Percentiles rank a stretch among this genome's conserved stretches.
phyloP scores from a whole-genome alignment of 345 rosid genomes.

The Lepidium sativum region DNA sequence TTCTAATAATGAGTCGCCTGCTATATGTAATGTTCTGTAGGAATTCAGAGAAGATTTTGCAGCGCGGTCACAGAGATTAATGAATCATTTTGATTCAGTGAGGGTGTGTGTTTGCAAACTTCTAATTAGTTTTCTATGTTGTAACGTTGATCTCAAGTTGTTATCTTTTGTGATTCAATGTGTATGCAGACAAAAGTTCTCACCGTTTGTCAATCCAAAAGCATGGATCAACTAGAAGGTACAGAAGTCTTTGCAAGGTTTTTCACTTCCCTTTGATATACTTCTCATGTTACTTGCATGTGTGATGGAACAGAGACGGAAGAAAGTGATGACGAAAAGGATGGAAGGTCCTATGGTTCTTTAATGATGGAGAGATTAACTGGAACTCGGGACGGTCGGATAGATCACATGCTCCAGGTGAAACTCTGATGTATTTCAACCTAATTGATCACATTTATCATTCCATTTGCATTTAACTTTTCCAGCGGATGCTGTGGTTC shows the following conservation, averaged over 20 bases:
- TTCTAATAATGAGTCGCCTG: neutral
- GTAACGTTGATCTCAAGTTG: neutral
- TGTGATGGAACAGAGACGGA: slow-evolving; percentile 35
- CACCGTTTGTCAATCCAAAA: slow-evolving; percentile 69
- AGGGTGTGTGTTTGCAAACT: slow-evolving; percentile 37
- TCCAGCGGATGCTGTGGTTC: neutral
- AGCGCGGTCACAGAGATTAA: slow-evolving; percentile 62
- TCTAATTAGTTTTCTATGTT: neutral
- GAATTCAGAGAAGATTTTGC: slow-evolving; percentile 78
- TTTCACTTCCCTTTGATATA: neutral
- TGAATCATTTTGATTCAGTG: slow-evolving; percentile 42
- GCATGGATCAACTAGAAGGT: slow-evolving; percentile 54
- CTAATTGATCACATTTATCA: neutral
- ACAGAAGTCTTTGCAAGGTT: slow-evolving; percentile 1
- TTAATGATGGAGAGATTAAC: slow-evolving; percentile 78
- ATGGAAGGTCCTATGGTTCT: slow-evolving; percentile 69
- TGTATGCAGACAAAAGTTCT: slow-evolving; percentile 58
- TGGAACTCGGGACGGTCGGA: slow-evolving; percentile 71
- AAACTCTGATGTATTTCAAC: slow-evolving; percentile 7
- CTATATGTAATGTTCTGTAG: slow-evolving; percentile 25
- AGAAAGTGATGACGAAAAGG: slow-evolving; percentile 37
- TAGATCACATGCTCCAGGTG: slow-evolving; percentile 93
- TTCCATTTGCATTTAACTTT: neutral
- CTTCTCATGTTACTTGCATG: slow-evolving; percentile 3
- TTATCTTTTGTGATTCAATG: neutral